Conservation (phyloP, 176 grass and related monocot genomes). For the Bromus sterilis region DNA sequence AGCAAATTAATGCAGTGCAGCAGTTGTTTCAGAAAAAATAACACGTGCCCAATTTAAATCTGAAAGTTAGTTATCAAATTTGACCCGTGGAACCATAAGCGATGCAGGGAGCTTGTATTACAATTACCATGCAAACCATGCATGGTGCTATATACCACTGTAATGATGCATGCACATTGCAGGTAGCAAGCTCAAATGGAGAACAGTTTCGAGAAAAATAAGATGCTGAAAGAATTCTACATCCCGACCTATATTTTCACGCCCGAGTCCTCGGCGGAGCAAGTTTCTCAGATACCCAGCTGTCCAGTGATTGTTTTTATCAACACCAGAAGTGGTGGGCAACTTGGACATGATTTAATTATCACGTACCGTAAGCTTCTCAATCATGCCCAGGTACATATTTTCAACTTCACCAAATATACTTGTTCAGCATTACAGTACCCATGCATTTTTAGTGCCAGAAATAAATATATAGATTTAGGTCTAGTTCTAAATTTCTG, state of each 20-base stretch:
- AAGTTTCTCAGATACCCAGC: conserved; percentile 40
- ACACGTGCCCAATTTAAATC: background rate
- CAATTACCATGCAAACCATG: background rate
- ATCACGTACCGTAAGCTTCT: conserved; percentile 65
- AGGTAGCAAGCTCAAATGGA: conserved; percentile 41
- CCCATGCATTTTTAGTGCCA: background rate
- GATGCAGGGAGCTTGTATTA: background rate
- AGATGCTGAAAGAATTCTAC: conserved; percentile 54
- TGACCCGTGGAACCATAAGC: background rate
- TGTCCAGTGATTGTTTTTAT: conserved; percentile 93
- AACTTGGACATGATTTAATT: conserved; percentile 69
- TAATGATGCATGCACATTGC: conserved; percentile 24
- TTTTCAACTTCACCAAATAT: conserved; percentile 4
- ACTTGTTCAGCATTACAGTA: background rate
- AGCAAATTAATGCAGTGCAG: background rate
- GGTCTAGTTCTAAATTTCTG: conserved; percentile 10
- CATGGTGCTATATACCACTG: background rate
- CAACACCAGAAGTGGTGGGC: conserved; percentile 84
- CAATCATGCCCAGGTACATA: conserved; percentile 73
- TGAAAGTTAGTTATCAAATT: background rate
- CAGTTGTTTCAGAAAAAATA: background rate
- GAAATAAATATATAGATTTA: background rate
- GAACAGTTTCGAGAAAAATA: conserved; percentile 15
- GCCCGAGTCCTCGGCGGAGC: conserved; percentile 28
- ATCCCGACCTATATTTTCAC: conserved; percentile 70